phyloP scores from a whole-genome alignment of 257 asterid genomes.

The Gentiana dahurica region DNA sequence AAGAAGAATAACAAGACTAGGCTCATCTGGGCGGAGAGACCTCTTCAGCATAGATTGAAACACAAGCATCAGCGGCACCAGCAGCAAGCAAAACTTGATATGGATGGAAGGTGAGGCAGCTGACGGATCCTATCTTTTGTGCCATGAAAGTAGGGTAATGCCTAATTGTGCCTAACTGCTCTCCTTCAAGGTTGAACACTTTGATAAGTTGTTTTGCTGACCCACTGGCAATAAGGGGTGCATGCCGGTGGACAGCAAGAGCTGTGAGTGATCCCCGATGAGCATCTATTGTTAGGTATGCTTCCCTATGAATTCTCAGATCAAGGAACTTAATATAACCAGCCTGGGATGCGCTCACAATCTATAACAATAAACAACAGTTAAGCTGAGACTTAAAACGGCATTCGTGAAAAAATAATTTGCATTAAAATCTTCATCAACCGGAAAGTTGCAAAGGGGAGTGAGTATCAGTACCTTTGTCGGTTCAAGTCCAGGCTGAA shows the following conservation, averaged over 20 bases:
- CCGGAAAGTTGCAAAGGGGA: background rate
- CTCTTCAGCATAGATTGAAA: constrained; percentile 77
- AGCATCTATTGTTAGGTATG: constrained; percentile 80
- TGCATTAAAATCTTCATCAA: background rate
- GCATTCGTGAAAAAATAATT: background rate
- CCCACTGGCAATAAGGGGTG: constrained; percentile 83
- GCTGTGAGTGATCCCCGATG: constrained; percentile 98
- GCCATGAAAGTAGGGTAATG: constrained; percentile 88
- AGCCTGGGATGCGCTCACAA: constrained; percentile 93
- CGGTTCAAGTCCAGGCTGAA: constrained; percentile 92
- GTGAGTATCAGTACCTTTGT: constrained; percentile 43
- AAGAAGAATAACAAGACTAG: background rate
- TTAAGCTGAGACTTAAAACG: background rate
- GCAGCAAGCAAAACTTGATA: constrained; percentile 90
- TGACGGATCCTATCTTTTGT: constrained; percentile 91
- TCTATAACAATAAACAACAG: constrained; percentile 20
- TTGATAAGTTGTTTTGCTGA: constrained; percentile 91
- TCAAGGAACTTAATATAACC: constrained; percentile 82
- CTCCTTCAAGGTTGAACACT: constrained; percentile 78
- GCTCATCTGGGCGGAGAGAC: constrained; percentile 38
- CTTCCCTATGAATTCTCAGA: constrained; percentile 47
- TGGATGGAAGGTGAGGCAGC: constrained; percentile 90
- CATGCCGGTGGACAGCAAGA: constrained; percentile 89
- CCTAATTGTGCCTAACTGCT: constrained; percentile 73
- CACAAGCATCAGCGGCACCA: constrained; percentile 94